Percentiles rank a stretch among this genome's conserved stretches.
These are phyloP conservation scores for Lecanicillium sp. DNA, from an alignment of 2,329 filamentous ascomycete genomes.

Conservation along the genomic window DNA sequence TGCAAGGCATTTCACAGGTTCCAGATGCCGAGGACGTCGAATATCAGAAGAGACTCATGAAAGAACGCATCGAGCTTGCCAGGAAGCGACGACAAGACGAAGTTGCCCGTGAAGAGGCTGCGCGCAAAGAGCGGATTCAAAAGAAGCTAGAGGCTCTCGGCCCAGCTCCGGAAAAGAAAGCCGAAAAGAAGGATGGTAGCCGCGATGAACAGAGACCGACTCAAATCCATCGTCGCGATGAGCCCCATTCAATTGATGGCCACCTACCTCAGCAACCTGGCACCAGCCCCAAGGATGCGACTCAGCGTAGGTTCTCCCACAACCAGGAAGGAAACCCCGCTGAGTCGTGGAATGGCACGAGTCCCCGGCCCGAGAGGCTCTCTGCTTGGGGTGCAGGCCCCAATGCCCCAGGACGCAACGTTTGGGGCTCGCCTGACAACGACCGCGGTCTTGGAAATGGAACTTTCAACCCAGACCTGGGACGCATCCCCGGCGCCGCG, in stretches of 20 bases:
- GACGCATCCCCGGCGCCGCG: constrained; percentile 38
- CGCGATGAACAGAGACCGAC: constrained; percentile 34
- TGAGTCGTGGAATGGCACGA: constrained; percentile 33
- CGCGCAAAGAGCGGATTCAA: constrained; percentile 61
- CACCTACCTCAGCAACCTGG: constrained; percentile 19
- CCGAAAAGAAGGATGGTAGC: constrained; percentile 45
- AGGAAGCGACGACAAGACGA: constrained; percentile 63
- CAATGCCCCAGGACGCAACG: constrained; percentile 49
- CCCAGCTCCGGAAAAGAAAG: constrained; percentile 55
- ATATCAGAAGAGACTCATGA: constrained; percentile 67
- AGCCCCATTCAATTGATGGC: constrained; percentile 13
- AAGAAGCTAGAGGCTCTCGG: constrained; percentile 67
- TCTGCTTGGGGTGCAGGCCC: constrained; percentile 43
- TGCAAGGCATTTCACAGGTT: constrained; percentile 14
- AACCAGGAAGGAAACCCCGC: constrained; percentile 27
- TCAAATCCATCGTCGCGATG: constrained; percentile 30
- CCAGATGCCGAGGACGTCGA: constrained; percentile 44
- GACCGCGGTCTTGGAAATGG: constrained; percentile 71
- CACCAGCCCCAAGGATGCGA: constrained; percentile 16
- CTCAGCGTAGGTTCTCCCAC: constrained; percentile 26
- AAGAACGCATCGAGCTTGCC: constrained; percentile 61
- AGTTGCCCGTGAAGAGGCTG: constrained; percentile 67
- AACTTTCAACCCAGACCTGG: constrained; percentile 62
- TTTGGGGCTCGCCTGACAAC: constrained; percentile 70
- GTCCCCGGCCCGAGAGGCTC: constrained; percentile 41